These are phyloP conservation scores for Phytophthora ramorum DNA, from an alignment of 352 stramenopile species.

Conservation along the genomic window DNA sequence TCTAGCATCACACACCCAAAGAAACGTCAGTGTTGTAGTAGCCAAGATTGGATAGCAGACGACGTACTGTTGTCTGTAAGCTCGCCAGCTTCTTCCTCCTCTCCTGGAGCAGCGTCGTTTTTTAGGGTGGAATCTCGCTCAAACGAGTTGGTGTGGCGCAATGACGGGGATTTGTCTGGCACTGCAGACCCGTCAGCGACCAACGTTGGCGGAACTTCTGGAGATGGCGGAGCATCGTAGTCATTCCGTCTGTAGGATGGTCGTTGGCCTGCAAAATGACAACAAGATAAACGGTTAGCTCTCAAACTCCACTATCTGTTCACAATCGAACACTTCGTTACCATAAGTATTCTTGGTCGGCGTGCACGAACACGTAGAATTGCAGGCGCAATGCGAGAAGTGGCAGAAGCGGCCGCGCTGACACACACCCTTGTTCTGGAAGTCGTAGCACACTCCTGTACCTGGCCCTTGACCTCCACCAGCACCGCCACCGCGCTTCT, in stretches of 20 bases:
- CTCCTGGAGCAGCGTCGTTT: constrained; percentile 25
- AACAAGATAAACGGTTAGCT: constrained; percentile 23
- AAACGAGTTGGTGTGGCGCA: constrained; percentile 51
- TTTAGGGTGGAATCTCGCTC: constrained; percentile 56
- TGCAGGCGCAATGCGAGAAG: constrained; percentile 89
- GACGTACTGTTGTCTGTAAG: constrained; percentile 66
- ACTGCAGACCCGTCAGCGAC: constrained; percentile 34
- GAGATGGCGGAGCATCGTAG: constrained; percentile 78
- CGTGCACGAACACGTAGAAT: constrained; percentile 87
- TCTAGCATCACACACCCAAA: constrained; percentile 28
- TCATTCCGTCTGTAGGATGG: constrained; percentile 85
- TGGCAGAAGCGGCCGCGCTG: constrained; percentile 86
- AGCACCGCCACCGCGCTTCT: constrained; percentile 57
- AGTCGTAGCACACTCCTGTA: constrained; percentile 89
- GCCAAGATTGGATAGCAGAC: neutral
- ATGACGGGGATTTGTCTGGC: constrained; percentile 50
- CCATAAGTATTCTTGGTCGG: constrained; percentile 86
- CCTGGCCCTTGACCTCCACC: constrained; percentile 49
- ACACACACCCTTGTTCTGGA: constrained; percentile 90
- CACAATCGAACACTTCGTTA: constrained; percentile 25
- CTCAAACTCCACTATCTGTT: constrained; percentile 1
- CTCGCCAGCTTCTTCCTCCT: constrained; percentile 80
- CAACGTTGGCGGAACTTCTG: constrained; percentile 42
- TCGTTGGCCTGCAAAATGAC: constrained; percentile 60
- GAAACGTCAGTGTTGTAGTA: constrained; percentile 3